Evolutionary conservation across 2,329 filamentous ascomycete species (phyloP), one percentile per base, ranked within the genome.

Genomic region (Penicillium paneum): DNA sequence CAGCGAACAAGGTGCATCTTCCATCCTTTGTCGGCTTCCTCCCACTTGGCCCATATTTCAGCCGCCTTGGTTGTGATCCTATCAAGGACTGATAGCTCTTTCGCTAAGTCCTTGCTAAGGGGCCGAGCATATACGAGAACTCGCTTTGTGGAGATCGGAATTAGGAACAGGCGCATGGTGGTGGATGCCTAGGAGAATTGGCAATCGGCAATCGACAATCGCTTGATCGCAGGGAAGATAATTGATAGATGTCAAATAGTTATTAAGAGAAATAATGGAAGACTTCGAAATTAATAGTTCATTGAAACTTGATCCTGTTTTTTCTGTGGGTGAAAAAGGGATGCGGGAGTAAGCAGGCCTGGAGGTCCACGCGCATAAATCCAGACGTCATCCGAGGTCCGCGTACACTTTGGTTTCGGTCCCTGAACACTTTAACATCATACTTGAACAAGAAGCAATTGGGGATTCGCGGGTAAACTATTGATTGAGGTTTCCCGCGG

Each of bases 91-190:
- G 79, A 79, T 19, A 81, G 80, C 50, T 81, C 76, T 36, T 80
- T 76, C 8, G 81, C 72, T 35, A 81, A 74, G 44, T 83, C 78
- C 49, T 79, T 75, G 67, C 85, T 81, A 59, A 89, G 77, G 61
- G 88, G 87, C 70, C 96, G 89, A 75, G 90, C 95, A 79, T 96
- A 97, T 67, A 99, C 85, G 59, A 99, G 84, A 48, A 91, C 92
- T 68, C 92, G 88, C 69, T 89, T 85, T 62, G 91, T 96, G 56
- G 93, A 96, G 66, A 99, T 88, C 59, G 94, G 94, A 54, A 99
- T 83, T 61, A 99, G 86, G 76, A 91, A 96, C 74, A 99, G 83
- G 72, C 91, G 90, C 94, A 99, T 97, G 57, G 49, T 36, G 40
- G 28, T 29, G 8, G n/a, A 32, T 34, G 13, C 28, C 29, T 24